Percentiles rank a stretch among this genome's conserved stretches.
phyloP scores from a whole-genome alignment of 306 rosid genomes.

The Nissolia schottii region DNA sequence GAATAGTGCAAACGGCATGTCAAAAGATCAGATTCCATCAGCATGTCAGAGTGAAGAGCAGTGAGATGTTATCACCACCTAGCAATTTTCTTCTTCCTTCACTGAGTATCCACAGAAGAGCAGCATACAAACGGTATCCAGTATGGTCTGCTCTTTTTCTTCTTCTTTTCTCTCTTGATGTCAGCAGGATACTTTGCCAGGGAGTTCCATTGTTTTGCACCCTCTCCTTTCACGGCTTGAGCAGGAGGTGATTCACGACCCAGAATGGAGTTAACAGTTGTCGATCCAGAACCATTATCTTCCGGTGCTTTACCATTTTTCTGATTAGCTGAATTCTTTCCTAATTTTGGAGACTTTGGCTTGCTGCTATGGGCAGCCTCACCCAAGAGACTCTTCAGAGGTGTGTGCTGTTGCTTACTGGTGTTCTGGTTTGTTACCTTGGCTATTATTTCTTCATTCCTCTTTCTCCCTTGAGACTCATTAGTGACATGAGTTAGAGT shows the following conservation, averaged over 20 bases:
- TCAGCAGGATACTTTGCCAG: constrained; percentile 51
- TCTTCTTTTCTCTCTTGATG: constrained; percentile 48
- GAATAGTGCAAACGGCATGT: background rate
- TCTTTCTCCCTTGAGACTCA: constrained; percentile 59
- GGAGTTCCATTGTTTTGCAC: constrained; percentile 56
- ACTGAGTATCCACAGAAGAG: constrained; percentile 45
- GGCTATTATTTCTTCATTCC: constrained; percentile 62
- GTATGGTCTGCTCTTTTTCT: constrained; percentile 45
- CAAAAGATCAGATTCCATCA: background rate
- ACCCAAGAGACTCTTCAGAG: constrained; percentile 54
- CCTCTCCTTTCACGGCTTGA: constrained; percentile 29
- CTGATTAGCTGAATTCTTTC: constrained; percentile 23
- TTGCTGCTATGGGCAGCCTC: constrained; percentile 48
- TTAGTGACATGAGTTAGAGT: constrained; percentile 43
- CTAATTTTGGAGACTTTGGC: constrained; percentile 40
- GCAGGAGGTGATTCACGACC: constrained; percentile 33
- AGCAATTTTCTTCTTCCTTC: background rate
- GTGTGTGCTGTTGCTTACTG: constrained; percentile 48
- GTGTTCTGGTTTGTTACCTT: constrained; percentile 64
- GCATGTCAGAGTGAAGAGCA: background rate
- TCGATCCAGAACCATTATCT: constrained; percentile 20
- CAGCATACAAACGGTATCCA: constrained; percentile 72
- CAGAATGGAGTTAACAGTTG: constrained; percentile 34
- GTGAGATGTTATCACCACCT: background rate
- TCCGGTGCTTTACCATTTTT: constrained; percentile 27